These are phyloP conservation scores for Orbilia oligospora DNA, from an alignment of 2,329 filamentous ascomycete genomes.

Conservation along the genomic window DNA sequence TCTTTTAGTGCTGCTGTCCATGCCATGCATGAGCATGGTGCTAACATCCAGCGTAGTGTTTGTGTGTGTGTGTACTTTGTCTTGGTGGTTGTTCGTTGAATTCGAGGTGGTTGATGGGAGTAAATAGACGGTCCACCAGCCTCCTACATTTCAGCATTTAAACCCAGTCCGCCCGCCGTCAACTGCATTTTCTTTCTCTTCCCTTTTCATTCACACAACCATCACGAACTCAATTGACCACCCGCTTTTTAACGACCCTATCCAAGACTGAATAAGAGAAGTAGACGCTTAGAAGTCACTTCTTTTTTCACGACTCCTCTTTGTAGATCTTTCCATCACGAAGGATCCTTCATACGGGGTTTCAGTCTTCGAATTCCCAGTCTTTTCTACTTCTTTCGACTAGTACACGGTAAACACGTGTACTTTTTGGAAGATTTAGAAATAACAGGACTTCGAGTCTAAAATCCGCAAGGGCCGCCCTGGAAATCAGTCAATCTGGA, in stretches of 20 bases:
- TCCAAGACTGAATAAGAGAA: slow-evolving; percentile 59
- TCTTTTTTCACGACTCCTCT: slow-evolving; percentile 61
- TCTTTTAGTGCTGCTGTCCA: slow-evolving; percentile 34
- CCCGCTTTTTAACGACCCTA: slow-evolving; percentile 30
- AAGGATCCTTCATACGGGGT: slow-evolving; percentile 61
- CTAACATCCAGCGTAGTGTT: not conserved
- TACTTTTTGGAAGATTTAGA: slow-evolving; percentile 61
- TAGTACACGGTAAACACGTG: slow-evolving; percentile 59
- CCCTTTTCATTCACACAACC: slow-evolving; percentile 39
- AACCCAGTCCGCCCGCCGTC: slow-evolving; percentile 57
- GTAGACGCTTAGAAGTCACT: slow-evolving; percentile 58
- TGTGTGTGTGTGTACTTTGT: too few species aligned
- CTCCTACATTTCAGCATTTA: slow-evolving; percentile 61
- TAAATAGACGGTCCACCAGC: slow-evolving; percentile 39
- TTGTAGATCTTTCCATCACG: slow-evolving; percentile 59
- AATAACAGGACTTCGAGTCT: slow-evolving; percentile 61
- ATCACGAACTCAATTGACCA: slow-evolving; percentile 50
- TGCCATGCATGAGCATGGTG: slow-evolving; percentile 16
- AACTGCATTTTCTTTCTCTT: slow-evolving; percentile 30
- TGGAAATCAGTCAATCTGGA: slow-evolving; percentile 92
- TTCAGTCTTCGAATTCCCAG: slow-evolving; percentile 61
- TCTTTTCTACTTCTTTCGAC: slow-evolving; percentile 61
- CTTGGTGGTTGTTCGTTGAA: not conserved
- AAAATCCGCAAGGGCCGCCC: slow-evolving; percentile 60
- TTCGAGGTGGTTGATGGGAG: slow-evolving; percentile 23